Evolutionary conservation across 1,284 basidiomycete genomes (phyloP), one percentile per base, ranked within the genome.

Genomic region (Cryptococcus maquisensis): DNA sequence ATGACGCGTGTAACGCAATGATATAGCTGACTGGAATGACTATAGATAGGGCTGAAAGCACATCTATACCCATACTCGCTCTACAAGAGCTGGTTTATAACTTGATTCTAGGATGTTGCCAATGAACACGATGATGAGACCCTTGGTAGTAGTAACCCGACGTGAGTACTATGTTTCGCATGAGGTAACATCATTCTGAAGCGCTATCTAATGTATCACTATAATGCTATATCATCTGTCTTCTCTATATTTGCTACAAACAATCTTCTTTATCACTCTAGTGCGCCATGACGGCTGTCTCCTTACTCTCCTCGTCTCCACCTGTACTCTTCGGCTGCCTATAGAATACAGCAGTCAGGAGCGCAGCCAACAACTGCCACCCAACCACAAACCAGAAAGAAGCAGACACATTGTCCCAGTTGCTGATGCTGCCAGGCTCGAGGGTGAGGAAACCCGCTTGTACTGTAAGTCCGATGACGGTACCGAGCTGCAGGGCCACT

Each of bases 401-500:
- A 16, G 65, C 66, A 41, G 67, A 59, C 41, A 73, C 61, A 49
- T 75, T 74, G 40, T 48, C 36, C 41, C 59, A 69, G 52, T 74
- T 68, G 2, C 42, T 32, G 15, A 75, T 49, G 7, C 59, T 54
- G 23, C 73, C 73, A 2, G 64, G 54, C 49, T 72, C 59, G 39
- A 71, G 58, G 0, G 72, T 73, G 26, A 75, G 54, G 9, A 75
- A 63, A 9, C 73, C 73, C 0, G 73, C 71, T 60, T 75, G 72
- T 46, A 72, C 57, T 8, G 71, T 65, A 9, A 77, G 63, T 13
- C 66, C 68, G 49, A 75, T 55, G 42, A 65, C 69, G 4, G 65
- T 53, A 5, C 74, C 72, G 35, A 71, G 55, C 60, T 75, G 75
- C 4, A 73, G 51, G 6, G 65, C 49, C 35, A 71, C 68, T 56